These are phyloP conservation scores for Rhynchospora breviuscula DNA, from an alignment of 176 grass and related monocot genomes.

Conservation along the genomic window DNA sequence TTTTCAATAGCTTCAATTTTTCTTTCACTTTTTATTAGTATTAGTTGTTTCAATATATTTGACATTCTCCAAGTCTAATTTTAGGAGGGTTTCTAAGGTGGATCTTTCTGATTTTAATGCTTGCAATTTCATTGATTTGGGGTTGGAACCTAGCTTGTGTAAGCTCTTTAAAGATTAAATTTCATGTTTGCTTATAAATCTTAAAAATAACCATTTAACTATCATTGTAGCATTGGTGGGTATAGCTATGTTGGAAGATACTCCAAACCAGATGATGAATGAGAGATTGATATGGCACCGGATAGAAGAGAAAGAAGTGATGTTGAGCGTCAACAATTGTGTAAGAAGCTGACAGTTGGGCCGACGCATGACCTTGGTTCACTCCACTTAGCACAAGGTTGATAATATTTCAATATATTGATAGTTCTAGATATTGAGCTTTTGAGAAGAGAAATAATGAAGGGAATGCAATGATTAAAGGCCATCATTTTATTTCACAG, in stretches of 20 bases:
- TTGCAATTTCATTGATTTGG: not conserved
- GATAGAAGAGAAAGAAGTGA: conserved; percentile 13
- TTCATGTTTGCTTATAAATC: not conserved
- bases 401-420: not conserved
- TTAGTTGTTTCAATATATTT: not conserved
- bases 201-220: not conserved
- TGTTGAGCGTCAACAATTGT: not conserved
- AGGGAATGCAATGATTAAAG: not conserved
- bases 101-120: conserved; percentile 1
- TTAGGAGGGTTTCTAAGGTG: not conserved
- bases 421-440: not conserved
- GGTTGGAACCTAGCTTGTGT: not conserved
- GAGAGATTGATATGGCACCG: conserved; percentile 11
- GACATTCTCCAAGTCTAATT: not conserved
- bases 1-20: not conserved
- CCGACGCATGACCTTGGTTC: not conserved
- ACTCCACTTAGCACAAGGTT: conserved; percentile 10
- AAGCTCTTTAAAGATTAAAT: not conserved
- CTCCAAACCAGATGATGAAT: not conserved
- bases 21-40: not conserved
- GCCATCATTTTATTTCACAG: not conserved
- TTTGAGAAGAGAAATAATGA: not conserved
- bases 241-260: not conserved
- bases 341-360: not conserved
- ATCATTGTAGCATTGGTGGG: not conserved